These are phyloP conservation scores for Cutaneotrichosporon curvatum DNA, from an alignment of 1,284 basidiomycete species.

Conservation along the genomic window DNA sequence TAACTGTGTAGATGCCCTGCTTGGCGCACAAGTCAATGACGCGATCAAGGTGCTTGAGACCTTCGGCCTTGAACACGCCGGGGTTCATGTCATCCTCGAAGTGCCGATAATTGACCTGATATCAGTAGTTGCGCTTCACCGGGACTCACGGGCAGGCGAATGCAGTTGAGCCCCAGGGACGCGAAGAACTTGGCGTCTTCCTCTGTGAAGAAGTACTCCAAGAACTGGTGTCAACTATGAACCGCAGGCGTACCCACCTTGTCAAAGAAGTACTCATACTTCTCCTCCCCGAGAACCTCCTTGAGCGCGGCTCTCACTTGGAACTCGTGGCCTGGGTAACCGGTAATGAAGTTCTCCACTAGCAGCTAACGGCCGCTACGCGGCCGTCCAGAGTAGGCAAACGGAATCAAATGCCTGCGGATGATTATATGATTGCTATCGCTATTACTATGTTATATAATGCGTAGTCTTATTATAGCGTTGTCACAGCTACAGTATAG, in stretches of 20 bases:
- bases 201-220: conserved; percentile 61
- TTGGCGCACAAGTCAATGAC: conserved; percentile 37
- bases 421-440: no score
- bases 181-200: conserved; percentile 61
- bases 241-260: conserved; percentile 47
- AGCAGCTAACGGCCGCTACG: no score
- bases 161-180: conserved; percentile 59
- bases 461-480: no score
- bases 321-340: conserved; percentile 40
- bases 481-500: no score
- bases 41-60: conserved; percentile 33
- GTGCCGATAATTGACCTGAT: conserved; percentile 30
- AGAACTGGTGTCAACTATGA: conserved; percentile 48
- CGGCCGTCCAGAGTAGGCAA: no score
- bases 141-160: conserved; percentile 44
- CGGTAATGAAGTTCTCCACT: conserved; percentile 45
- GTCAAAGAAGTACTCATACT: conserved; percentile 69
- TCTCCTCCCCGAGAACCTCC: conserved; percentile 58
- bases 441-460: no score
- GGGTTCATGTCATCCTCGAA: conserved; percentile 34
- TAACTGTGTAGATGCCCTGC: conserved; percentile 43
- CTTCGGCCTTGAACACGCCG: conserved; percentile 30
- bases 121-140: no score
- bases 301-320: conserved; percentile 63
- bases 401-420: no score